Evolutionary conservation across 2,329 filamentous ascomycete species (phyloP), one percentile per base, ranked within the genome.

Genomic region (Phaeophleospora eucalypticola): DNA sequence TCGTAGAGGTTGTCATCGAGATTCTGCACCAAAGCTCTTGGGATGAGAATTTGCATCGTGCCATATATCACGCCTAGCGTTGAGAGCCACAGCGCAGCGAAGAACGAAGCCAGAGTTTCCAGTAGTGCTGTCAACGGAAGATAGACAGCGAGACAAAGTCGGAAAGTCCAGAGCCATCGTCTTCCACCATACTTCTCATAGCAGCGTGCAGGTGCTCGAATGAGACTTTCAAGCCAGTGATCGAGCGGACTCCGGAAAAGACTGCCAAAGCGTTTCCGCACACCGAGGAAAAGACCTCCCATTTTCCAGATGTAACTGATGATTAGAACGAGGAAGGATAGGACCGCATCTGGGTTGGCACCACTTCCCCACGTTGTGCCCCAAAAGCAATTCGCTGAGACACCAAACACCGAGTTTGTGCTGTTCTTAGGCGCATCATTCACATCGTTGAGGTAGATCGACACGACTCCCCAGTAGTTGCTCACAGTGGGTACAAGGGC

Each of bases 271-370:
- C 44, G 19, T n/a, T 21, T 45, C 12, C 48, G 38, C 7, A 51
- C 40, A 4, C 45, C 34, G 18, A 39, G 39, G 37, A 56, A 59
- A 18, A 61, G 41, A 2, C 52, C 51, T 4, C 54, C 53, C 21
- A 59, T 29, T 41, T 62, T 62, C 59, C 59, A 61, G 6, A 60
- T n/a, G 38, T 62, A 61, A 33, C 48, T 52, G 7, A 56, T 19
- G 19, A 60, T 45, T 2, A 62, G 53, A 7, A 61, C 49, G 7
- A 53, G 32, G 35, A 53, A 60, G 1, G 46, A 46, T 7, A 57
- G 17, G 10, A 52, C 46, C 2, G 58, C 51, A 35, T 62, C 58
- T 8, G 42, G 44, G 41, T 61, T 62, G 16, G 56, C 47, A 9
- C 56, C 56, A 32, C 46, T 40, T 7, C 46, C 42, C 17, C 49